Evolutionary conservation across 78 protist species (phyloP), one percentile per base, ranked within the genome.

Genomic region (Capsaspora owczarzaki): DNA sequence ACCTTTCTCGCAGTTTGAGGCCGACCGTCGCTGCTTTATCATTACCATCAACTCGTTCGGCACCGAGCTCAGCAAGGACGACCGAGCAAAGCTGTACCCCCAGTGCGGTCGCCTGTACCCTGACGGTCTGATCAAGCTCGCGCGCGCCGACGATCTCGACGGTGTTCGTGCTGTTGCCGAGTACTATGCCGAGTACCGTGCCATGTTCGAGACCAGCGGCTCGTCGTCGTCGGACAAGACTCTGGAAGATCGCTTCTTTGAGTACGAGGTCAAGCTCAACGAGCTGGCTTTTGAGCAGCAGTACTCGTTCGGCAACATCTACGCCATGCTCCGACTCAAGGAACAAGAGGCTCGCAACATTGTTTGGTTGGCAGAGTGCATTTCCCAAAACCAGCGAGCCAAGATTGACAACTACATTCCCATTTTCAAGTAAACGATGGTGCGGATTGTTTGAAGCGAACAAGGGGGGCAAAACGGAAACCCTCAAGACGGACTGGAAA

Each of bases 351-450:
- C 33, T 79, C 86, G 96, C 78, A 97, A 97, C 93, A 89, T 97
- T 56, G 94, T 94, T 37, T 95, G 98, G 98, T 92, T 97, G 61
- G 92, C 97, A 0, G 99, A 96, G 81, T 97, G 99, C 92, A 94
- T 96, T n/a, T 60, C 84, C 53, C 96, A 93, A 89, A 86, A 89
- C 85, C 93, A 92, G 78, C 76, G 81, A 61, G 76, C 71, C 69
- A 87, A 88, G 85, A 90, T 93, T 27, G 78, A 66, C 79, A 88
- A 92, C 80, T 92, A 87, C 82, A 70, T 94, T 66, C 88, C 88
- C 66, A 56, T 56, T 29, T 56, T 56, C 66, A n/a, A n/a, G n/a
- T n/a, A n/a, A n/a, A n/a, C n/a, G n/a, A n/a, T n/a, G n/a, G n/a
- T n/a, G n/a, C n/a, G n/a, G n/a, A n/a, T n/a, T n/a, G n/a, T n/a